Evolutionary conservation across 805 yeast genomes (phyloP).

Genomic region (Wickerhamomyces queroliae): DNA sequence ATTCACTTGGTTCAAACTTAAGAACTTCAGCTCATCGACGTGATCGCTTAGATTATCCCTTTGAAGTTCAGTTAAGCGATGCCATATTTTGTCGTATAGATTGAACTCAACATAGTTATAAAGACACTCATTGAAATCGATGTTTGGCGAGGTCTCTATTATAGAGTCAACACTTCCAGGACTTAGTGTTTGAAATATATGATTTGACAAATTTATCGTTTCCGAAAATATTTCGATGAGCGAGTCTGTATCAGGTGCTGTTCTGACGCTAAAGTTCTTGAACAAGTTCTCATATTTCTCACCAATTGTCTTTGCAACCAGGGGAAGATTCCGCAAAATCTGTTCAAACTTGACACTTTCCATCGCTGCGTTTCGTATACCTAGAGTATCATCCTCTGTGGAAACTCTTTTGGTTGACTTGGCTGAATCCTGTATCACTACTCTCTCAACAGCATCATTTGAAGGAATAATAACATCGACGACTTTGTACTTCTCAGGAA

Average conservation of each 20-base stretch:
- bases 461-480: slow-evolving; percentile 5
- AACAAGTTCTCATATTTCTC: slow-evolving; percentile 34
- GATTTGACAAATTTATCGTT: slow-evolving; percentile 20
- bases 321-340: slow-evolving; percentile 33
- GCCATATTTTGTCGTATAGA: slow-evolving; percentile 65
- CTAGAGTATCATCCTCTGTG: slow-evolving; percentile 1
- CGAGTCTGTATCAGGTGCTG: slow-evolving; percentile 21
- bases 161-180: slow-evolving; percentile 21
- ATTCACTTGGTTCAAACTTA: slow-evolving; percentile 37
- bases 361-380: background rate
- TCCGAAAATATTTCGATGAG: slow-evolving; percentile 22
- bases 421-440: background rate
- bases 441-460: slow-evolving; percentile 2
- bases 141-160: slow-evolving; percentile 25
- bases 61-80: slow-evolving; percentile 27
- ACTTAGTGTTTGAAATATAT: slow-evolving; percentile 21
- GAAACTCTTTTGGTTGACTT: background rate
- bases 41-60: slow-evolving; percentile 16
- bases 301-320: slow-evolving; percentile 30
- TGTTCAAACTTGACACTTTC: slow-evolving; percentile 28
- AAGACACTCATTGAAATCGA: slow-evolving; percentile 47
- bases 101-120: slow-evolving; percentile 70
- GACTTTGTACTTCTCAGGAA: slow-evolving; percentile 9
- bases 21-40: slow-evolving; percentile 19
- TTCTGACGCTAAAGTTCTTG: slow-evolving; percentile 29